phyloP scores from a whole-genome alignment of 345 rosid genomes.

The Brassica carinata region DNA sequence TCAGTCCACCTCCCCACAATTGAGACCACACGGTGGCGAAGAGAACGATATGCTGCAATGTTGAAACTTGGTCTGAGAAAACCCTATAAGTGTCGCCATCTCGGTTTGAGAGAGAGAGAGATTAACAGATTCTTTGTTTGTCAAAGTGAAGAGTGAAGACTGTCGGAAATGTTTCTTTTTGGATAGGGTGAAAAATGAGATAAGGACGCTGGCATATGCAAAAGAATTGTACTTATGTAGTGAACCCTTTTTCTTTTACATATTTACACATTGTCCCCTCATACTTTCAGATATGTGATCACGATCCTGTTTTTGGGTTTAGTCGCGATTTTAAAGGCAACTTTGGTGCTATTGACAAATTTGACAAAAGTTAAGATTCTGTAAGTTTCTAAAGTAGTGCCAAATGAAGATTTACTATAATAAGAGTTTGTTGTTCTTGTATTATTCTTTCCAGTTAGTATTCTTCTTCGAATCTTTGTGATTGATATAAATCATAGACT shows the following conservation, averaged over 20 bases:
- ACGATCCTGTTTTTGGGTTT: not conserved
- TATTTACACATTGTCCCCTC: not conserved
- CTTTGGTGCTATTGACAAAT: not conserved
- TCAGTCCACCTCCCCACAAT: too few species aligned
- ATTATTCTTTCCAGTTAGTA: not conserved
- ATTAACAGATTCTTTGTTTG: constrained; percentile 2
- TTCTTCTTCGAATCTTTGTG: not conserved
- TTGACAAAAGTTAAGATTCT: too few species aligned
- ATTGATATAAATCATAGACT: too few species aligned
- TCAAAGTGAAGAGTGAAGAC: constrained; percentile 23
- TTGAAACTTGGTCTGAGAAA: too few species aligned
- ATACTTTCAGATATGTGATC: not conserved
- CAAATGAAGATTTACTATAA: not conserved
- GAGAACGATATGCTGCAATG: too few species aligned
- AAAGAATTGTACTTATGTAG: not conserved
- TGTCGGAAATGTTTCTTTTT: not conserved
- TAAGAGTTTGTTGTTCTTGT: not conserved
- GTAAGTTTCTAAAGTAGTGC: not conserved
- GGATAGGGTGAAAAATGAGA: constrained; percentile 31
- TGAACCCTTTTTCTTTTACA: not conserved
- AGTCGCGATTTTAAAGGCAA: not conserved
- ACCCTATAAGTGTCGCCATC: constrained; percentile 52
- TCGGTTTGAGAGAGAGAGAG: not conserved
- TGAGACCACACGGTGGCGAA: too few species aligned
- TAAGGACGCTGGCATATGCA: constrained; percentile 20